Evolutionary conservation across 225 moss, liverwort and hornwort species (phyloP).

Genomic region (Marchantia polymorpha): DNA sequence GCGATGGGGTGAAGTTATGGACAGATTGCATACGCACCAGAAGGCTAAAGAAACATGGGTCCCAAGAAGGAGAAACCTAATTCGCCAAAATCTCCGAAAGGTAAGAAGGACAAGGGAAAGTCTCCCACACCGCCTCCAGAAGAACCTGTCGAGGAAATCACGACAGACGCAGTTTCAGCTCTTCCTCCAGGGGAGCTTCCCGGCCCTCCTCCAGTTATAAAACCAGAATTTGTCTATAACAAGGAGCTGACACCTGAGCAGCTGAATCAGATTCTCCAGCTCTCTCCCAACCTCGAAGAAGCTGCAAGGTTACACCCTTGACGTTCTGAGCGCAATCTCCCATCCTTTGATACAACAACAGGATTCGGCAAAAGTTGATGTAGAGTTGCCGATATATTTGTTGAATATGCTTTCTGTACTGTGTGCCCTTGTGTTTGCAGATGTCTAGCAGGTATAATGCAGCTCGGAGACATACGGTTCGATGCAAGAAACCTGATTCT

Average conservation of each 20-base stretch:
- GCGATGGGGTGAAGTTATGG: not conserved
- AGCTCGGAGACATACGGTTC: conserved; percentile 33
- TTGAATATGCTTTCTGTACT: too few species aligned
- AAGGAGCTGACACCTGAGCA: conserved; percentile 33
- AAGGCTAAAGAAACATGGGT: conserved; percentile 5
- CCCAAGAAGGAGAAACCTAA: conserved; percentile 7
- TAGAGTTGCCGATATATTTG: not conserved
- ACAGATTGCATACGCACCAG: not conserved
- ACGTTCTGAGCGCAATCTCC: not conserved
- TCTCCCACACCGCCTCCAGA: not conserved
- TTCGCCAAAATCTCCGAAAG: conserved; percentile 1
- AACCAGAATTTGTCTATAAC: conserved; percentile 37
- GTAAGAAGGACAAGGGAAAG: not conserved
- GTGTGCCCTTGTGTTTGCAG: conserved; percentile 12
- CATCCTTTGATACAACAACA: not conserved
- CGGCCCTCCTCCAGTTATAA: conserved; percentile 32
- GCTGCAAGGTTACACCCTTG: conserved; percentile 29
- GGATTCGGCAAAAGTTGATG: not conserved
- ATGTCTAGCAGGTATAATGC: conserved; percentile 31
- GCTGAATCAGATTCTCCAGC: conserved; percentile 24
- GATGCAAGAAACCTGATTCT: conserved; percentile 45
- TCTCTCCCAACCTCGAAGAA: conserved; percentile 36
- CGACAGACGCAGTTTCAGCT: not conserved
- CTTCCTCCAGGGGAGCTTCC: conserved; percentile 25
- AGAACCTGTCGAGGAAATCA: not conserved